These are phyloP conservation scores for Tylopilus intermedius DNA, from an alignment of 768 basidiomycete genomes.

Conservation along the genomic window DNA sequence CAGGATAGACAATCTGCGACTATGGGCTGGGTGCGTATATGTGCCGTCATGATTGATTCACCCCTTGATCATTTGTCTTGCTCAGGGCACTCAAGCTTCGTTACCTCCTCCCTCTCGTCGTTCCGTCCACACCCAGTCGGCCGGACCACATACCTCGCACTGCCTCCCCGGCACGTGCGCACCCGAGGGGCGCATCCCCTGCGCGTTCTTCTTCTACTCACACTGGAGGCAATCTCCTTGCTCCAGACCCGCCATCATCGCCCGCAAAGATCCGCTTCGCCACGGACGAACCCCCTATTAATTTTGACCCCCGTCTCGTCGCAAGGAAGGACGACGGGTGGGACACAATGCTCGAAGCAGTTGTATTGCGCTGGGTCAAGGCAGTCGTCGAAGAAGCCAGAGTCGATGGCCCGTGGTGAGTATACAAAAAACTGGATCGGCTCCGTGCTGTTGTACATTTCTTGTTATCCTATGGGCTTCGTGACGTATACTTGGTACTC, in stretches of 20 bases:
- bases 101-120: conserved; percentile 66
- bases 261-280: conserved; percentile 36
- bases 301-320: conserved; percentile 70
- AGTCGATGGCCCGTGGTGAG: conserved; percentile 29
- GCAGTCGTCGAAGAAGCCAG: conserved; percentile 66
- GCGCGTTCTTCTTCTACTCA: conserved; percentile 18
- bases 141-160: conserved; percentile 25
- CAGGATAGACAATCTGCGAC: conserved; percentile 75
- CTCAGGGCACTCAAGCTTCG: conserved; percentile 74
- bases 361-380: conserved; percentile 61
- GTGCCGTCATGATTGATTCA: neutral
- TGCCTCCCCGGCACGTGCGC: conserved; percentile 16
- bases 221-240: neutral
- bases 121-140: conserved; percentile 40
- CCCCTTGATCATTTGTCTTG: neutral
- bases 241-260: conserved; percentile 24
- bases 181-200: conserved; percentile 21
- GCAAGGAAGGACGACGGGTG: conserved; percentile 74
- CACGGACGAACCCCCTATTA: conserved; percentile 42
- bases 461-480: conserved; percentile 4
- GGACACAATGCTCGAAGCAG: conserved; percentile 71
- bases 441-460: conserved; percentile 1
- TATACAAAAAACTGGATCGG: neutral
- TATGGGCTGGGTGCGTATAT: conserved; percentile 75
- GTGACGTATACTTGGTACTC: conserved; percentile 2